Percentiles rank a stretch among this genome's conserved stretches.
These are phyloP conservation scores for Cyclocybe aegerita DNA, from an alignment of 768 basidiomycete genomes.

Conservation along the genomic window DNA sequence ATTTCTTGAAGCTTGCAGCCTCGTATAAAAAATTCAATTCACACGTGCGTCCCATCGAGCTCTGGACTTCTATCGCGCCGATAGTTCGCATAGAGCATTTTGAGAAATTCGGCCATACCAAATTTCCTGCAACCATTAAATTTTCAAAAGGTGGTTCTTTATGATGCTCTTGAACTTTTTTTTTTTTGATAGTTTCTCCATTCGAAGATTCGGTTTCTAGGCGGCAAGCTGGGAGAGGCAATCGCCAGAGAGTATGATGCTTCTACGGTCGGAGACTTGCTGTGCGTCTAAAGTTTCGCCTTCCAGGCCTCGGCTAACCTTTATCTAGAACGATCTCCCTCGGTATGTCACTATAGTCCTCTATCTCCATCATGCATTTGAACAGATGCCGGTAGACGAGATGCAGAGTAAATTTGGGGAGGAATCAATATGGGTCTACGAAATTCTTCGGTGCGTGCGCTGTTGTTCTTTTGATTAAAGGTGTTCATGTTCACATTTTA, in stretches of 20 bases:
- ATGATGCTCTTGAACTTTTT: background rate
- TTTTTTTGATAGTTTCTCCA: background rate
- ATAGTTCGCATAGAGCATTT: slow-evolving; percentile 58
- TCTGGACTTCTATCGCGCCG: background rate
- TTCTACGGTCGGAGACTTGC: slow-evolving; percentile 84
- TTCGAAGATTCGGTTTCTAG: slow-evolving; percentile 84
- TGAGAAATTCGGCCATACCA: slow-evolving; percentile 82
- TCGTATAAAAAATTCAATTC: slow-evolving; percentile 90
- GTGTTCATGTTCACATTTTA: background rate
- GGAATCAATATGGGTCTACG: slow-evolving; percentile 87
- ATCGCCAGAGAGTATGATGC: slow-evolving; percentile 88
- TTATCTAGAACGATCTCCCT: slow-evolving; percentile 51
- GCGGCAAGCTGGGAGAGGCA: slow-evolving; percentile 90
- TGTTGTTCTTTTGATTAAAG: background rate
- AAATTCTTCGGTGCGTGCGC: slow-evolving; percentile 70
- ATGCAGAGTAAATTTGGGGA: slow-evolving; percentile 83
- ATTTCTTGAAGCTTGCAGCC: slow-evolving; percentile 65
- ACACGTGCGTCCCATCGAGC: slow-evolving; percentile 50
- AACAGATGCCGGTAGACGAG: slow-evolving; percentile 48
- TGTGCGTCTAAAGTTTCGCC: slow-evolving; percentile 52
- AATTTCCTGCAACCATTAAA: slow-evolving; percentile 78
- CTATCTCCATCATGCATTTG: background rate
- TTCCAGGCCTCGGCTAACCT: background rate
- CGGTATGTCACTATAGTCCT: slow-evolving; percentile 36
- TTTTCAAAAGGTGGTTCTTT: slow-evolving; percentile 73